phyloP scores from a whole-genome alignment of 2,329 filamentous ascomycete species.

The Myotisia sp. region DNA sequence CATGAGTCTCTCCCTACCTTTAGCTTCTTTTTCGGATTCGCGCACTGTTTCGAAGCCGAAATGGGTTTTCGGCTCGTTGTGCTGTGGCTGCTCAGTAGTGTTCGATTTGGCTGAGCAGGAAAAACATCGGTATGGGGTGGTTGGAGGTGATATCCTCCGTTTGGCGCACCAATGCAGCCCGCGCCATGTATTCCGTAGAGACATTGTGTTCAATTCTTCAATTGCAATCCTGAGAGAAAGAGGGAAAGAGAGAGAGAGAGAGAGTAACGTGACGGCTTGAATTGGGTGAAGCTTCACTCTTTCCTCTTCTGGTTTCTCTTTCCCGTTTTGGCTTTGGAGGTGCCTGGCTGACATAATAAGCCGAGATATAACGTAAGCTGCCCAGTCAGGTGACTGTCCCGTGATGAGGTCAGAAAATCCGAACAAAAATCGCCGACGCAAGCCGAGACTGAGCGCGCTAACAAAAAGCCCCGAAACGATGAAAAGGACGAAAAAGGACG shows the following conservation, averaged over 20 bases:
- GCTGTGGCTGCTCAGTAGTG: constrained; percentile 40
- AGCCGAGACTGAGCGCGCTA: constrained; percentile 16
- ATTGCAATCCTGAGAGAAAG: no score
- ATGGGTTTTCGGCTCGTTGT: constrained; percentile 45
- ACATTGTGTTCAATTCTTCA: constrained; percentile 8
- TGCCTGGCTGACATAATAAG: no score
- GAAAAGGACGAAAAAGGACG: no score
- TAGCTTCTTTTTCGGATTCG: constrained; percentile 60
- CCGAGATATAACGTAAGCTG: constrained; percentile 3
- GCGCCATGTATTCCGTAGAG: constrained; percentile 23
- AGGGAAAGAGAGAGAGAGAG: no score
- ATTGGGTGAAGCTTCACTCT: no score
- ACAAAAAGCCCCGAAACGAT: no score
- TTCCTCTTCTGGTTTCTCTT: no score
- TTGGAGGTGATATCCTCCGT: constrained; percentile 16
- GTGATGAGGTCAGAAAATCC: neutral
- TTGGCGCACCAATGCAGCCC: constrained; percentile 23
- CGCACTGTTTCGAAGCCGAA: constrained; percentile 82
- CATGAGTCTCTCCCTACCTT: constrained; percentile 36
- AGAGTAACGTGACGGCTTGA: no score
- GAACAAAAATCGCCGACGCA: constrained; percentile 15
- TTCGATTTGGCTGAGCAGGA: constrained; percentile 33
- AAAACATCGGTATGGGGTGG: constrained; percentile 35
- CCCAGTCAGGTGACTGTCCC: no score
- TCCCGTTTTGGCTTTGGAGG: no score